Evolutionary conservation across 108 stramenopile species (phyloP).

Genomic region (Nannochloropsis salina): DNA sequence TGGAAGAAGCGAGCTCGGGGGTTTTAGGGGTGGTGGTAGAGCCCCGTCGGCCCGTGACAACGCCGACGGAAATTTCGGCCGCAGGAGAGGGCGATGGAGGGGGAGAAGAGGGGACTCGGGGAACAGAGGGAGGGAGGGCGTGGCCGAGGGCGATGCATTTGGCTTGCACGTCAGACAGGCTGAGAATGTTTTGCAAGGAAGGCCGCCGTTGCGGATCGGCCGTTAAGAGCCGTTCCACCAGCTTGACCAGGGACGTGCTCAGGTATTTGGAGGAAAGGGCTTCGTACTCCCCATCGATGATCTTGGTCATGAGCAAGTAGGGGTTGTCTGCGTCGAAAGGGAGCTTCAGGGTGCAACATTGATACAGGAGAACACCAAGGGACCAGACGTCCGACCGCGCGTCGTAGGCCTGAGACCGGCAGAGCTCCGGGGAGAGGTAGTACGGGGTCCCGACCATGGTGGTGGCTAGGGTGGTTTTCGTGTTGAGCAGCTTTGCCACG

Average conservation of each 20-base stretch:
- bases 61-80: too few species aligned
- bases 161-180: background rate
- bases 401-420: slow-evolving; percentile 51
- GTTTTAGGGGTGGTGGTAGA: too few species aligned
- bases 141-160: background rate
- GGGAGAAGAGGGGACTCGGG: background rate
- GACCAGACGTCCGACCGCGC: slow-evolving; percentile 57
- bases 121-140: background rate
- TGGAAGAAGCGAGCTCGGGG: too few species aligned
- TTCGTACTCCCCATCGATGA: slow-evolving; percentile 51
- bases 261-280: slow-evolving; percentile 27
- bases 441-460: slow-evolving; percentile 62
- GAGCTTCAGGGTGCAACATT: slow-evolving; percentile 54
- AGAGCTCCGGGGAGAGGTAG: slow-evolving; percentile 56
- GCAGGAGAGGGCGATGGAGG: background rate
- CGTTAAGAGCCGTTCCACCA: slow-evolving; percentile 38
- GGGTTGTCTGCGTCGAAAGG: slow-evolving; percentile 58
- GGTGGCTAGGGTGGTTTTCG: slow-evolving; percentile 25
- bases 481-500: slow-evolving; percentile 51
- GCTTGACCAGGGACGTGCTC: slow-evolving; percentile 21
- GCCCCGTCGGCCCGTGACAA: too few species aligned
- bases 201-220: slow-evolving; percentile 30
- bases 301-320: slow-evolving; percentile 56
- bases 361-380: slow-evolving; percentile 57
- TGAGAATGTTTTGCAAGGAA: slow-evolving; percentile 23